Conservation (phyloP, 768 basidiomycete species). For the Calocybe gangraenosa region DNA sequence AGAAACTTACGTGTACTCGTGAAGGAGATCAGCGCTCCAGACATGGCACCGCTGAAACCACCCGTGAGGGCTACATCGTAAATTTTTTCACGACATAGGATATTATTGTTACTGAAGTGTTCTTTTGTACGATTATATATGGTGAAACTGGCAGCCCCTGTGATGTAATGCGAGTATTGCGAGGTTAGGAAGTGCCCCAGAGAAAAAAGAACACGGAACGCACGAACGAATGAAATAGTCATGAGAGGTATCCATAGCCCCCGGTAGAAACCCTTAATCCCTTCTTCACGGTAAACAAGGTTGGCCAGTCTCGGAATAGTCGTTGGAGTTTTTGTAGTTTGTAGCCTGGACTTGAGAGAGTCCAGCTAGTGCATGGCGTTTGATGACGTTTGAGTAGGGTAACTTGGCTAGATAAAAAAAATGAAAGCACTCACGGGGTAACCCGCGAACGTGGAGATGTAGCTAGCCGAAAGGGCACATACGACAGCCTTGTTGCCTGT, state of each 20-base stretch:
- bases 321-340: conserved; percentile 74
- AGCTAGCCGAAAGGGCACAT: conserved; percentile 87
- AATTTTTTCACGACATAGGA: conserved; percentile 54
- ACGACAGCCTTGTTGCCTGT: conserved; percentile 84
- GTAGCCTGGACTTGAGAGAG: conserved; percentile 89
- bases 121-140: conserved; percentile 88
- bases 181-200: background rate
- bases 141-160: conserved; percentile 87
- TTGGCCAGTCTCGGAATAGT: conserved; percentile 69
- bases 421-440: conserved; percentile 59
- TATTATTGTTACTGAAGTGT: conserved; percentile 52
- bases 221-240: conserved; percentile 95
- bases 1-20: conserved; percentile 78
- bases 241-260: conserved; percentile 90
- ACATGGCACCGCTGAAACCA: conserved; percentile 81
- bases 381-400: conserved; percentile 2
- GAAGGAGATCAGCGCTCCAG: conserved; percentile 85
- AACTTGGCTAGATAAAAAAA: background rate
- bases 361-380: conserved; percentile 56
- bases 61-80: conserved; percentile 74
- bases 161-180: conserved; percentile 4
- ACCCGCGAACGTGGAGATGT: conserved; percentile 89
- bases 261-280: conserved; percentile 86
- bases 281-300: conserved; percentile 78
- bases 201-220: conserved; percentile 23